Base-by-base conservation (phyloP, 1,284 basidiomycete species). In the Inonotus hispidus region DNA sequence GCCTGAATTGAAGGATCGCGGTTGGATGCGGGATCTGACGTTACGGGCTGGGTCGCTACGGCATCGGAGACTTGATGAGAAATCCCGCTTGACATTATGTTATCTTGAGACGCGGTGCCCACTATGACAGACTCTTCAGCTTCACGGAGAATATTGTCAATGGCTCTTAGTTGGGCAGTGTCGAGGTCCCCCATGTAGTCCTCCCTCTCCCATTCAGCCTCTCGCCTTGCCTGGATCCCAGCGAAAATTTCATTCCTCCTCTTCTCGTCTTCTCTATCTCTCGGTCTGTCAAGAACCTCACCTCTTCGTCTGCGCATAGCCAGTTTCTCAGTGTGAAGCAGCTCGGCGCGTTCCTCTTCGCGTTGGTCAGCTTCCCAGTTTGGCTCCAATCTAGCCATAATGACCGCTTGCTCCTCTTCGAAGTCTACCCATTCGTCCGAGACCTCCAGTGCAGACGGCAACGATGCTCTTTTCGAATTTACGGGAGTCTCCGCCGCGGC, bases 401-500 rank as follows among this genome's bases (percentile, higher is more conserved):
- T 67, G 19, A 66, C 66, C 2, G 88, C 83, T 65, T 81, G 73
- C 37, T 66, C 63, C 55, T 91, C 88, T 71, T 93, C 91, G 61
- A 74, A 73, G 23, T 71, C 68, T 29, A 89, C 66, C 83, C 87
- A 89, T 5, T 73, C 69, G 8, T 82, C 76, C 3, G 82, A 83
- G 5, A 88, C 82, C 60, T 90, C 83, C 63, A 81, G 70, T 5
- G 86, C 82, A 11, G 71, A 68, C 50, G 76, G 71, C 52, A 75
- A 63, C 6, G 65, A 62, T 45, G 66, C 59, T 62, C 46, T 49
- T 29, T 25, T 39, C 47, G 55, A 62, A 25, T 50, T 59, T 21
- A 35, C 38, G 2, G 64, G 67, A 1, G 61, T 58, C 46, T 66
- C 66, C 27, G 53, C 55, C 23, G 70, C 63, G 8, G 72, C 79